Percentiles rank a stretch among this genome's conserved stretches.
phyloP scores from a whole-genome alignment of 2,329 filamentous ascomycete species.

The Chaetomiaceae sp. region DNA sequence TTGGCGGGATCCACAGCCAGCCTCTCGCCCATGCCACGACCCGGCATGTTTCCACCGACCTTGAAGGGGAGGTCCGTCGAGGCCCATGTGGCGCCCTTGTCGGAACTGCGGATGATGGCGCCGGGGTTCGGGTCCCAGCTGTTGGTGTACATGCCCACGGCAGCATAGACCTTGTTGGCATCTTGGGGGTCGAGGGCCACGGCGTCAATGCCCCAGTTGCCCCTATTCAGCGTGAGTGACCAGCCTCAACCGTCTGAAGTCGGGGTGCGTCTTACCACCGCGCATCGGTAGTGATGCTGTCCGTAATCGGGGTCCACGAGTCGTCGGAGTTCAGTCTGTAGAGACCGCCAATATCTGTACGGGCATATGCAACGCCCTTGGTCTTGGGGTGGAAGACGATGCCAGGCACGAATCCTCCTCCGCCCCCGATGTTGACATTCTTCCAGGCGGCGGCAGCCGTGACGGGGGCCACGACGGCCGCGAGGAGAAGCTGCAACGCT shows the following conservation, averaged over 20 bases:
- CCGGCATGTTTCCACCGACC: conserved; percentile 59
- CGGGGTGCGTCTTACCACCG: conserved; percentile 37
- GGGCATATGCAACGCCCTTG: conserved; percentile 49
- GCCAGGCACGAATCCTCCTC: conserved; percentile 53
- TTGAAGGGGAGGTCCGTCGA: conserved; percentile 52
- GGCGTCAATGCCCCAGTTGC: conserved; percentile 54
- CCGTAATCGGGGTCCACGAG: conserved; percentile 51
- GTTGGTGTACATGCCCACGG: conserved; percentile 55
- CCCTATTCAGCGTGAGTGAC: conserved; percentile 33
- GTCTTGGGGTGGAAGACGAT: conserved; percentile 53
- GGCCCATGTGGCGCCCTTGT: conserved; percentile 50
- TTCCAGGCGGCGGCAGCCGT: conserved; percentile 30
- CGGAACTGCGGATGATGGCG: conserved; percentile 50
- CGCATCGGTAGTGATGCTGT: conserved; percentile 39
- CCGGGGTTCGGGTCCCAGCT: conserved; percentile 54
- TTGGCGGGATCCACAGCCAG: conserved; percentile 55
- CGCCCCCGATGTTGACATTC: conserved; percentile 45
- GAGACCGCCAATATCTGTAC: conserved; percentile 55
- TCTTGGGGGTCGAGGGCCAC: conserved; percentile 53
- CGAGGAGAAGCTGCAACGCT: conserved; percentile 26
- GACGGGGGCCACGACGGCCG: conserved; percentile 24
- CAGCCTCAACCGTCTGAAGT: neutral
- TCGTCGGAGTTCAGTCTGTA: conserved; percentile 53
- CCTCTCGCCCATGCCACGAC: conserved; percentile 55
- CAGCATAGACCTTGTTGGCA: conserved; percentile 48